Base-by-base conservation (phyloP, 116 monocot species). In the Zostera marina region DNA sequence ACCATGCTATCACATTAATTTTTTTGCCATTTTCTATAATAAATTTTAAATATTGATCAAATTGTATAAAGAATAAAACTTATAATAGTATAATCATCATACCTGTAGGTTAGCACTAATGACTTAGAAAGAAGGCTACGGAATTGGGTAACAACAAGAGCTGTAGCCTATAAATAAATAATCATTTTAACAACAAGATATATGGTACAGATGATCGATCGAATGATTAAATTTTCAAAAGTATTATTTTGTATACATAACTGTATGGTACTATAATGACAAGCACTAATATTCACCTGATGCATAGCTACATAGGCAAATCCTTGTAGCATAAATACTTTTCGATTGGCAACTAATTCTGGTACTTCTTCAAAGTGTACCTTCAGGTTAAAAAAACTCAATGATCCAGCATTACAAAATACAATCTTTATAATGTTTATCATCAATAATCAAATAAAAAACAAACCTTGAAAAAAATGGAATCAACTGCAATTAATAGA, bases 351-450 rank as follows among this genome's bases (percentile, higher is more conserved):
- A 77, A 98, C 83, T 44, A 98, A 76, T 59, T 98, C 91, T 56
- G 98, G 78, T 56, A 98, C 98, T 71, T 90, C 91, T 77, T 98
- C 86, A 68, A 98, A 98, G 39, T 86, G 75, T 40, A 86, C 86
- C 91, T 98, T 68, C 22, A 65, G 48, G 14, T 48, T 19, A 19
- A 48, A 5, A 48, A 48, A 48, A 48, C 19, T 16, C 19, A n/a
- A 48, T 8, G 16, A 16, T 7, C 16, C 47, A 1, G 7, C 9
- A 16, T 47, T 47, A n/a, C 16, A 47, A 8, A 47, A n/a, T 47
- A n/a, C 16, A 47, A 8, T n/a, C 16, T 48, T 48, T 19, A 7
- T n/a, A 48, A 48, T 16, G 48, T 48, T 48, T 16, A 7, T 48
- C 7, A 48, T 7, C n/a, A 42, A 42, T 42, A 41, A 54, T 20